Conservation (phyloP, 345 rosid genomes). For the Syzygium jambos region DNA sequence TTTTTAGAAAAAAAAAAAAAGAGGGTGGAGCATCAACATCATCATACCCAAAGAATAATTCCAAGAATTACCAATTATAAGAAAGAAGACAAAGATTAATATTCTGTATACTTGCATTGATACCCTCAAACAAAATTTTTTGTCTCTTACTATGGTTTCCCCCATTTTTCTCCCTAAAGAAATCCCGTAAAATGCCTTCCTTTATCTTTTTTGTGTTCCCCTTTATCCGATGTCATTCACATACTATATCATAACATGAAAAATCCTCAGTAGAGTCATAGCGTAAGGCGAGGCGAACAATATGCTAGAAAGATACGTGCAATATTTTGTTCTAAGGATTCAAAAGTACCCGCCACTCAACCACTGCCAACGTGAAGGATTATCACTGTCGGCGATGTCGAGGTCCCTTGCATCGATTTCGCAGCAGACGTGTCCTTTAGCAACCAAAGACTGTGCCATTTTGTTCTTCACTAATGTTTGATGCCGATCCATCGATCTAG, state of each 20-base stretch:
- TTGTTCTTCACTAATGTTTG: neutral
- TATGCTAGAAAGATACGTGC: neutral
- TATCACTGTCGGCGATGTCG: neutral
- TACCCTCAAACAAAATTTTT: neutral
- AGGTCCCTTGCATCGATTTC: neutral
- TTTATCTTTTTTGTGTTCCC: neutral
- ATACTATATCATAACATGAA: neutral
- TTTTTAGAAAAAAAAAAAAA: too few relatives aligned
- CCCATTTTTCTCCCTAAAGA: neutral
- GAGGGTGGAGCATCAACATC: neutral
- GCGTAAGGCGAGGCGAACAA: accelerated
- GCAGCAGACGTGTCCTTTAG: neutral
- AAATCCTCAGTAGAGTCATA: neutral
- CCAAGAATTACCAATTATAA: neutral
- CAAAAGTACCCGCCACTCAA: neutral
- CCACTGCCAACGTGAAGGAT: neutral
- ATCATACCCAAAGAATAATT: neutral
- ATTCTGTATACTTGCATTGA: neutral
- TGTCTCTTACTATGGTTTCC: neutral
- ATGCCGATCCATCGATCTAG: neutral
- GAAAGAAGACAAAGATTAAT: neutral
- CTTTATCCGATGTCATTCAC: neutral
- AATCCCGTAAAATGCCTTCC: neutral
- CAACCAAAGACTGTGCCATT: neutral
- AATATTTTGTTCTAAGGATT: neutral